Evolutionary conservation across 2,329 filamentous ascomycete genomes (phyloP).

Genomic region (Trichoderma breve): DNA sequence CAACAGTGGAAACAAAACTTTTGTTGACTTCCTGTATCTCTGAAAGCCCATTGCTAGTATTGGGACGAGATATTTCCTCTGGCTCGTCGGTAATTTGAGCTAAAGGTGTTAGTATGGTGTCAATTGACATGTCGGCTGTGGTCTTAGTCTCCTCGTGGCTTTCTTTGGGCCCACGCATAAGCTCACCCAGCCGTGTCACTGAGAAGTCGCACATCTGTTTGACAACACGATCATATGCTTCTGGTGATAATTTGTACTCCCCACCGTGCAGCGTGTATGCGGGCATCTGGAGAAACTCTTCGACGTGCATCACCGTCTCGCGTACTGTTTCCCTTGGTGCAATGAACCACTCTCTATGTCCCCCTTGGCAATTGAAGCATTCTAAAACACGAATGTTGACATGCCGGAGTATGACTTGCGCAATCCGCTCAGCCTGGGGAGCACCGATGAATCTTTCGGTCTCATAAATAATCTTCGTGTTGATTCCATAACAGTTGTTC

Average conservation of each 20-base stretch:
- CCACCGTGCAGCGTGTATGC: not conserved
- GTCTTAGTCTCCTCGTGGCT: not conserved
- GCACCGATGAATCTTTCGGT: not conserved
- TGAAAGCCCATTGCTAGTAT: not conserved
- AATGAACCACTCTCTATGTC: not conserved
- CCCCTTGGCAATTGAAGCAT: not conserved
- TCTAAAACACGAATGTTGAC: not conserved
- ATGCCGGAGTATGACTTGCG: not conserved
- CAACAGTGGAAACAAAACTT: not conserved
- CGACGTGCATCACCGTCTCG: not conserved
- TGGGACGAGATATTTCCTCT: not conserved
- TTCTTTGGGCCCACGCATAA: not conserved
- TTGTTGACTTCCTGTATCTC: not conserved
- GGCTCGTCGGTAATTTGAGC: not conserved
- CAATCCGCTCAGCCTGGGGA: not conserved
- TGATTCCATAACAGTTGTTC: not conserved
- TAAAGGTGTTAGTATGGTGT: not conserved
- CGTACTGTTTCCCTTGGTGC: not conserved
- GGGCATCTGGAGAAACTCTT: slow-evolving; percentile 1
- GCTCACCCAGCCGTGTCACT: not conserved
- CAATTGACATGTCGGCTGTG: no score
- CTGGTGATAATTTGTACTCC: not conserved
- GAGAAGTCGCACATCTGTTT: slow-evolving; percentile 10
- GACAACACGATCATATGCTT: not conserved
- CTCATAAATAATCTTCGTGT: not conserved